Percentiles rank a stretch among this genome's conserved stretches.
Conservation (phyloP, 2,329 filamentous ascomycete species). For the Fusarium incarnatum region DNA sequence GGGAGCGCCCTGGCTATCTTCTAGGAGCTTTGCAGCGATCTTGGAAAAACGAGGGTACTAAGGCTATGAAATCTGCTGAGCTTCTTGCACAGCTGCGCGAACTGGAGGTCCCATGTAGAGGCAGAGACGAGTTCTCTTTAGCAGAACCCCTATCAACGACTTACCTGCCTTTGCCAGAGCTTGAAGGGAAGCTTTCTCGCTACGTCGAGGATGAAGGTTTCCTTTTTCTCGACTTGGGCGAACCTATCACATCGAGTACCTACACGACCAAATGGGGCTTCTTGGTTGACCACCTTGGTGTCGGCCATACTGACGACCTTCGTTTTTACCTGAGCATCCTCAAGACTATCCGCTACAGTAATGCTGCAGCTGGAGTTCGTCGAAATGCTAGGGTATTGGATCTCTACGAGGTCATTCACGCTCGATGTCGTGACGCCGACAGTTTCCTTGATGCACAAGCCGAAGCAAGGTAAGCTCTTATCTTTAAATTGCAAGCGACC, state of each 20-base stretch:
- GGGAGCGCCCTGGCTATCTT: slow-evolving; percentile 5
- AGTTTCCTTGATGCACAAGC: slow-evolving; percentile 9
- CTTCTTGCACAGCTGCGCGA: slow-evolving; percentile 15
- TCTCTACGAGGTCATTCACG: slow-evolving; percentile 36
- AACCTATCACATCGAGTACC: slow-evolving; percentile 14
- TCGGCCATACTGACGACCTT: slow-evolving; percentile 34
- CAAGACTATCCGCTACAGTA: slow-evolving; percentile 5
- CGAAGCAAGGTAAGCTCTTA: slow-evolving; percentile 16
- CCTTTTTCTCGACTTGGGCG: slow-evolving; percentile 29
- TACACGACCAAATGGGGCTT: slow-evolving; percentile 37
- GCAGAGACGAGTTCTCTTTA: not conserved
- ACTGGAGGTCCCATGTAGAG: slow-evolving; percentile 27
- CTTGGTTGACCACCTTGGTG: slow-evolving; percentile 33
- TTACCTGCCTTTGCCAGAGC: slow-evolving; percentile 34
- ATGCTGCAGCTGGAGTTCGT: slow-evolving; percentile 13
- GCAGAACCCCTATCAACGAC: slow-evolving; percentile 4
- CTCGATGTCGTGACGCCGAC: slow-evolving; percentile 30
- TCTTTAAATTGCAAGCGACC: accelerated
- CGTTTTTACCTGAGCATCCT: slow-evolving; percentile 34
- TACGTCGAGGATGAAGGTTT: slow-evolving; percentile 32
- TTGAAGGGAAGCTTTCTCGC: slow-evolving; percentile 28
- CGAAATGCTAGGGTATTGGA: slow-evolving; percentile 17
- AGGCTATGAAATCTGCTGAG: not conserved
- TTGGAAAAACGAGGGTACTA: slow-evolving; percentile 15
- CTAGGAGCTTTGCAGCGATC: slow-evolving; percentile 13